phyloP scores from a whole-genome alignment of 768 basidiomycete genomes.

The Amanita jacksonii region DNA sequence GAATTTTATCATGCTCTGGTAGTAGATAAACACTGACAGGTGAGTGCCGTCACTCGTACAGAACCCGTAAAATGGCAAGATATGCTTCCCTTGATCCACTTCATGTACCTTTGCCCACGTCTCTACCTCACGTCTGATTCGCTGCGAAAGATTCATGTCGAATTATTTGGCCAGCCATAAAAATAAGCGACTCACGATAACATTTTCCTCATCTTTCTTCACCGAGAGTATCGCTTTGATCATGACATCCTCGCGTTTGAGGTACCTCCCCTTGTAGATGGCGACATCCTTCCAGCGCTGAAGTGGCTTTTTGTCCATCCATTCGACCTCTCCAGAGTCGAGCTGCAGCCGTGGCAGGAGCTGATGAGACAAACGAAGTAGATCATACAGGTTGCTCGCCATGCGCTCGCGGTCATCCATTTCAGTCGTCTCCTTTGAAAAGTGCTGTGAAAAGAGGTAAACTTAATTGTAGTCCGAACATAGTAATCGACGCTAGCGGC shows the following conservation, averaged over 20 bases:
- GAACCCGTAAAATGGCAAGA: not conserved
- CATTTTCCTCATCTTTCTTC: not conserved
- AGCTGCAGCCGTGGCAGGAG: slow-evolving; percentile 43
- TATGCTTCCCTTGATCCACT: not conserved
- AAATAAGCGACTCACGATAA: not conserved
- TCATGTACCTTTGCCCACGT: not conserved
- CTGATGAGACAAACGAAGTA: slow-evolving; percentile 33
- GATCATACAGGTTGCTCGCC: slow-evolving; percentile 37
- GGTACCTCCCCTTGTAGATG: slow-evolving; percentile 35
- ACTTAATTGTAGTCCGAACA: no score
- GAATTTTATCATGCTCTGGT: not conserved
- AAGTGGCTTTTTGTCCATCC: slow-evolving; percentile 39
- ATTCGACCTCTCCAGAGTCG: slow-evolving; percentile 40
- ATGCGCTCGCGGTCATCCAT: slow-evolving; percentile 33
- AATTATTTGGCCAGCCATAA: no score
- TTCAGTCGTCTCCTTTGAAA: slow-evolving; percentile 20
- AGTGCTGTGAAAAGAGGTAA: no score
- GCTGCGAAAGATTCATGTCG: not conserved
- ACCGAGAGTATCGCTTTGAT: slow-evolving; percentile 6
- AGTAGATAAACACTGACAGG: no score
- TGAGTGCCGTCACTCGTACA: not conserved
- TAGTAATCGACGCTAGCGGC: no score
- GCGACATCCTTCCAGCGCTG: slow-evolving; percentile 42
- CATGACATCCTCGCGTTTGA: slow-evolving; percentile 5
- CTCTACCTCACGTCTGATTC: not conserved